Base-by-base conservation (phyloP, 805 yeast species). In the Metschnikowia lunata region DNA sequence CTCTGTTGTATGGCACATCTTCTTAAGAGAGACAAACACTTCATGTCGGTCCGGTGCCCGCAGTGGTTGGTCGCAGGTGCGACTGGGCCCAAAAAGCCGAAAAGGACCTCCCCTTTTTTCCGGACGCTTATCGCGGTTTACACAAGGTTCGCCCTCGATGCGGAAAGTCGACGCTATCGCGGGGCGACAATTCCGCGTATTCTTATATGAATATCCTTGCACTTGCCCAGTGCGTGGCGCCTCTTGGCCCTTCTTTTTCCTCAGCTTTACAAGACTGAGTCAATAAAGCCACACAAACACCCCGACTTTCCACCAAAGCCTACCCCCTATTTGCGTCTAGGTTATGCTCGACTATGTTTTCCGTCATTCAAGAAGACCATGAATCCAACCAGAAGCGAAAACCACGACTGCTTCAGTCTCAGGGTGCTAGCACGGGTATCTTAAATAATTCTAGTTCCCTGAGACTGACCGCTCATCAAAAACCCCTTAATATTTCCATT, bases 401-500 rank as follows among this genome's bases (percentile, higher is more conserved):
- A 59, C 70, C 69, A 39, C 69, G 69, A 65, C 69, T 62, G 69
- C 62, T 55, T 32, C 44, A 56, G 68, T 64, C 69, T 63, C 69
- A 62, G 67, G 60, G 59, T 37, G 54, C 43, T 42, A 45, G 57
- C 52, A 48, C 57, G 53, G 53, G 55, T 49, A 42, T 43, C 36
- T 26, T 29, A 29, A 29, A 29, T 29, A 49, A 51, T 40, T 37
- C 55, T 48, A 52, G 47, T 52, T 39, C 56, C 59, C 61, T 57
- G 61, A 56, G 61, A 57, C 61, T 57, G 52, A 29, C 50, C 31
- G 48, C 40, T 31, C 36, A n/a, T 27, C 44, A 47, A 48, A 49
- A 45, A 35, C 47, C 48, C 26, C 39, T 29, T 33, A 51, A 51
- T 36, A 46, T 50, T 30, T 47, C 56, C 32, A 46, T 50, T 27